These are phyloP conservation scores for Eragrostis curvula DNA, from an alignment of 176 grass and related monocot genomes.

Conservation along the genomic window DNA sequence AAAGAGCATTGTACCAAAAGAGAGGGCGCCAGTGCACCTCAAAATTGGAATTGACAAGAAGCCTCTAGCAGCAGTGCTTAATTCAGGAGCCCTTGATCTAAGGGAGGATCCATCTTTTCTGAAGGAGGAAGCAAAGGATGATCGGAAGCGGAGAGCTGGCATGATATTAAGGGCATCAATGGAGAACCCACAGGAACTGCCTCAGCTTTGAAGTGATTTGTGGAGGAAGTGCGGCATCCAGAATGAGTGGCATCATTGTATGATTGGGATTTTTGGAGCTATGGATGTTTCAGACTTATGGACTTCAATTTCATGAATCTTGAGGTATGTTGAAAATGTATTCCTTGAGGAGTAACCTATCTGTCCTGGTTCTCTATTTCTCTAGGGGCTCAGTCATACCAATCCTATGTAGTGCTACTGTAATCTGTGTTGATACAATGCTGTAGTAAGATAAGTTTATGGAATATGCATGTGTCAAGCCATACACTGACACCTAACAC, in stretches of 20 bases:
- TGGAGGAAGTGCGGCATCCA: slow-evolving; percentile 11
- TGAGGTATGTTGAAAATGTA: slow-evolving; percentile 44
- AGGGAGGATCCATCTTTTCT: slow-evolving; percentile 64
- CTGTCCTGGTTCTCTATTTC: neutral
- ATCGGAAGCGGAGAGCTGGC: slow-evolving; percentile 73
- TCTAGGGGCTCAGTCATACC: neutral
- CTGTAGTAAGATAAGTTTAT: neutral
- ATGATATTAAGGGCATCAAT: slow-evolving; percentile 83
- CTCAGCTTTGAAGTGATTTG: slow-evolving; percentile 45
- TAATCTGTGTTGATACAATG: neutral
- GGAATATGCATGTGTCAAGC: neutral
- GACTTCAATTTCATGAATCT: slow-evolving; percentile 26
- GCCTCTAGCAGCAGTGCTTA: slow-evolving; percentile 29
- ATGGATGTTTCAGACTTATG: slow-evolving; percentile 27
- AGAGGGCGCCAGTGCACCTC: slow-evolving; percentile 65
- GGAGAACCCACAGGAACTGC: slow-evolving; percentile 65
- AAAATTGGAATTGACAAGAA: slow-evolving; percentile 63
- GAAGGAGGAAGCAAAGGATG: slow-evolving; percentile 80
- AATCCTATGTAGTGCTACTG: neutral
- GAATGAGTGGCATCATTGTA: slow-evolving; percentile 35
- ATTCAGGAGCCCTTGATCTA: slow-evolving; percentile 45
- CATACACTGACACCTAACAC: neutral
- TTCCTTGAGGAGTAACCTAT: neutral
- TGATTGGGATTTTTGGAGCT: slow-evolving; percentile 26
- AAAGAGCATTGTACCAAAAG: slow-evolving; percentile 57